Evolutionary conservation across 2,329 filamentous ascomycete species (phyloP).

Genomic region (Talaromyces sp.): DNA sequence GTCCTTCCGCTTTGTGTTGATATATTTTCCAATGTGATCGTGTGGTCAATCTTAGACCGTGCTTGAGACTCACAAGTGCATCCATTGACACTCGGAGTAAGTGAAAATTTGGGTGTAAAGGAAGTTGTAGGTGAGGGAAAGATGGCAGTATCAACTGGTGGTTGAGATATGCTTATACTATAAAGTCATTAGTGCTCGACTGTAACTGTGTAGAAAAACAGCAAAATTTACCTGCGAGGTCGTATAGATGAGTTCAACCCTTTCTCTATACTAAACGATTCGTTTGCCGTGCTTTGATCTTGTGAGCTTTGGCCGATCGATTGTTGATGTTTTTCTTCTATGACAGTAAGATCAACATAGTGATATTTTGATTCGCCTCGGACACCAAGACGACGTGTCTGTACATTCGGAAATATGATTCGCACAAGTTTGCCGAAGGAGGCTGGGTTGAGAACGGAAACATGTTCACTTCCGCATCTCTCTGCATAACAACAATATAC

Average conservation of each 20-base stretch:
- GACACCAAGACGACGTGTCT: constrained; percentile 86
- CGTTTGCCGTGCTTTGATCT: constrained; percentile 23
- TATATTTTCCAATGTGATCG: constrained; percentile 37
- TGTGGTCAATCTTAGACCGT: constrained; percentile 27
- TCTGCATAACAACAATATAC: constrained; percentile 96
- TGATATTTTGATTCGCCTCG: constrained; percentile 98
- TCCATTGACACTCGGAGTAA: constrained; percentile 21
- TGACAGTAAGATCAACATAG: constrained; percentile 59
- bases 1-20: constrained; percentile 36
- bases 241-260: constrained; percentile 26
- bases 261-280: constrained; percentile 23
- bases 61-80: constrained; percentile 32
- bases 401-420: constrained; percentile 91
- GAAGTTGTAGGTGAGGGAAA: constrained; percentile 41
- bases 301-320: constrained; percentile 26
- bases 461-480: constrained; percentile 85
- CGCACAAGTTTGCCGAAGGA: constrained; percentile 97
- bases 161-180: constrained; percentile 32
- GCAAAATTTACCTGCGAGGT: constrained; percentile 28
- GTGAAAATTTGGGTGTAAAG: constrained; percentile 31
- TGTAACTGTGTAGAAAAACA: not conserved
- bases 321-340: constrained; percentile 43
- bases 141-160: constrained; percentile 36
- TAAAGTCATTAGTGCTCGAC: not conserved
- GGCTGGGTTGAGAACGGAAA: constrained; percentile 91